Base-by-base conservation (phyloP, 2,329 filamentous ascomycete species). In the Rachicladosporium sp. region DNA sequence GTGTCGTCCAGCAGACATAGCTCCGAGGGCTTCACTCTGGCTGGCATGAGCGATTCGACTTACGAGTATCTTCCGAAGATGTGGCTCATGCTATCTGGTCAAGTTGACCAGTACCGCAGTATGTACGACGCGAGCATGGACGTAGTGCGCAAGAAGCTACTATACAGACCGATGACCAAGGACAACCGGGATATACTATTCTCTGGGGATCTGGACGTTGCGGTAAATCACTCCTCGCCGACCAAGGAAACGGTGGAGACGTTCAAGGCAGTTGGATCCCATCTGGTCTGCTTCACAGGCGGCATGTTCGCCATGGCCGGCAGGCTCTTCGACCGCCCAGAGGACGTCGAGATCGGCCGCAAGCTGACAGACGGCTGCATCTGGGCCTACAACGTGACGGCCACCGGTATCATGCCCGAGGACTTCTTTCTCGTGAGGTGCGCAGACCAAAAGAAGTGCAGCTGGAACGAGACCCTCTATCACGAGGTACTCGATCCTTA, bases 131-230 rank as follows among this genome's bases (percentile, higher is more conserved):
- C 73, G 41, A 73, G 77, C 3, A 73, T 80, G 23, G 73, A 80
- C 4, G 76, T 76, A 0, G 74, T 80, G 29, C 81, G 82, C 48
- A 70, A 85, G 47, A 72, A 82, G 57, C 69, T 93, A 7, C 74
- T 93, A 42, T 93, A 76, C 61, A 73, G 80, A 4, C 86, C 87
- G 1, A 81, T 91, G 75, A 72, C 77, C 12, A 72, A 76, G 5
- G 71, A 74, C 23, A 67, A 74, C 38, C 73, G 73, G 37, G 75
- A 89, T 43, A 73, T 91, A n/a, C 69, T 91, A 2, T 76, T 91
- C 44, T 75, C 82, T 0, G 80, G 81, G 15, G 77, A 76, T 4
- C 47, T 57, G 1, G 54, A 53, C 2, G 36, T 53, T 11, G 13
- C 35, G 48, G 58, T 74, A n/a, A 64, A 56, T 35, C 68, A 71